Evolutionary conservation across 352 stramenopile species (phyloP).

Genomic region (Phytophthora fragariae): DNA sequence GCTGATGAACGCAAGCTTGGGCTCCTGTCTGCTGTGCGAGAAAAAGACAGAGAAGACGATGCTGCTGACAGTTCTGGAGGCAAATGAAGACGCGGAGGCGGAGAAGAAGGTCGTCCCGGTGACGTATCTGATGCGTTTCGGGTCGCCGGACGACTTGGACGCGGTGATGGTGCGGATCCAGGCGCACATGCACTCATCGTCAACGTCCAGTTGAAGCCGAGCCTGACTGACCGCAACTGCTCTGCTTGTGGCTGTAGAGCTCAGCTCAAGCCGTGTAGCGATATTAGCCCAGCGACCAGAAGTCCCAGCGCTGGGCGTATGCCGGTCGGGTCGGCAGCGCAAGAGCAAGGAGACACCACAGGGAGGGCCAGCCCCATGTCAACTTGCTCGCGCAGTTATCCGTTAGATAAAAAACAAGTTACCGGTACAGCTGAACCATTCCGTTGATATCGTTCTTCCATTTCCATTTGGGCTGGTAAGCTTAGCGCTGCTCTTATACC

Average conservation of each 20-base stretch:
- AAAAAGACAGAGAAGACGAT: conserved; percentile 85
- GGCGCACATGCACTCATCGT: conserved; percentile 44
- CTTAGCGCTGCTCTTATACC: too few relatives aligned
- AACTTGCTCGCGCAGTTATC: conserved; percentile 35
- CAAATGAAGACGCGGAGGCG: conserved; percentile 38
- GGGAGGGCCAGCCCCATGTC: neutral
- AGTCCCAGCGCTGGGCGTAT: conserved; percentile 22
- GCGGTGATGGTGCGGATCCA: conserved; percentile 57
- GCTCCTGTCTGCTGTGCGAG: conserved; percentile 66
- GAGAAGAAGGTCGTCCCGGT: conserved; percentile 64
- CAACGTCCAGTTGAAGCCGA: conserved; percentile 44
- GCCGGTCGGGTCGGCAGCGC: conserved; percentile 30
- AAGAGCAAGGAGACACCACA: conserved; percentile 14
- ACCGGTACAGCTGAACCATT: conserved; percentile 23
- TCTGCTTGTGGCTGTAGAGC: conserved; percentile 40
- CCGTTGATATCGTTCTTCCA: neutral
- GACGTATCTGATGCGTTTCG: conserved; percentile 80
- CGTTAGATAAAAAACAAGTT: conserved; percentile 38
- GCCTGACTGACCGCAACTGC: conserved; percentile 21
- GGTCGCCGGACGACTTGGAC: conserved; percentile 64
- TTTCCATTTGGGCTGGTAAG: too few relatives aligned
- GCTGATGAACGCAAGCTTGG: conserved; percentile 74
- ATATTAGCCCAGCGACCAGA: conserved; percentile 37
- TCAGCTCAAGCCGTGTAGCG: conserved; percentile 37
- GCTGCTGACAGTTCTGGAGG: conserved; percentile 71